phyloP scores from a whole-genome alignment of 352 stramenopile species.

The Globisporangium emineosum region DNA sequence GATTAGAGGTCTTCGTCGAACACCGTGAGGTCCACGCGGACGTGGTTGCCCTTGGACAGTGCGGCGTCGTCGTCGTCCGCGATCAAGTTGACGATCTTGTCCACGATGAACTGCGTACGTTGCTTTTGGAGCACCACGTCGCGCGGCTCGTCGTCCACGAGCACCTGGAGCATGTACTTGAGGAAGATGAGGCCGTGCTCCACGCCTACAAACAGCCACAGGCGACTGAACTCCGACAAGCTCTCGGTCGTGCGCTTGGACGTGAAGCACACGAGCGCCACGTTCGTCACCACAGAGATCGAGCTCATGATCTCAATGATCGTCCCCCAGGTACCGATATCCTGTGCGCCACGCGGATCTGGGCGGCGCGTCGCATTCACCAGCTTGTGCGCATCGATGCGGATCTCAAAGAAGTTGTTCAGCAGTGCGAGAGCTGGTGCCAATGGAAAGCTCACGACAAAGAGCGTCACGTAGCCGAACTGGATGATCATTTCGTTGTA shows the following conservation, averaged over 20 bases:
- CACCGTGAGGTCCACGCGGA: conserved; percentile 75
- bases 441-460: conserved; percentile 91
- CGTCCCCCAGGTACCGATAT: conserved; percentile 92
- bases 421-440: conserved; percentile 85
- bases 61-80: conserved; percentile 67
- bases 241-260: conserved; percentile 56
- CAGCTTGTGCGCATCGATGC: conserved; percentile 87
- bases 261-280: conserved; percentile 91
- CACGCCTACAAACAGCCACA: conserved; percentile 65
- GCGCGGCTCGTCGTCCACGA: conserved; percentile 70
- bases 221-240: conserved; percentile 38
- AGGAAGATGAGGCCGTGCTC: conserved; percentile 62
- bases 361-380: conserved; percentile 68
- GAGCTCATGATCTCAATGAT: conserved; percentile 89
- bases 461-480: conserved; percentile 92
- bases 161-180: conserved; percentile 66
- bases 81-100: conserved; percentile 76
- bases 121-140: conserved; percentile 72
- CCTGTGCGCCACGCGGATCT: conserved; percentile 70
- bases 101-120: conserved; percentile 59
- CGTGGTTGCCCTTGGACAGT: conserved; percentile 71
- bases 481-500: conserved; percentile 90
- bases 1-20: conserved; percentile 64
- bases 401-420: conserved; percentile 93
- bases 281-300: conserved; percentile 90